Percentiles rank a stretch among this genome's conserved stretches.
phyloP scores from a whole-genome alignment of 441 rosid genomes.

The Euphorbia celastroides region DNA sequence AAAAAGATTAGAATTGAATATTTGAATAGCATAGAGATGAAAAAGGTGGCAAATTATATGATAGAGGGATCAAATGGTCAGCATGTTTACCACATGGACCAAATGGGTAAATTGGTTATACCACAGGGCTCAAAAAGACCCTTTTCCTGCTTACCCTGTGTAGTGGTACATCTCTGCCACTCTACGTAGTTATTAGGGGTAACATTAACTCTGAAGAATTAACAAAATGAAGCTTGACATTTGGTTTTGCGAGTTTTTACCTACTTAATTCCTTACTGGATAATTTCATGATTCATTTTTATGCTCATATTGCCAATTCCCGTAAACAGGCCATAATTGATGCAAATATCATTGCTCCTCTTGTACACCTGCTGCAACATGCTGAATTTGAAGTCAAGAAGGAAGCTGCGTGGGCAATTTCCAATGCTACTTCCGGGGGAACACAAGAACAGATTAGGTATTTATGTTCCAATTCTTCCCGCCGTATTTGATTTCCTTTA shows the following conservation, averaged over 20 bases:
- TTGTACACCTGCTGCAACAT: constrained; percentile 54
- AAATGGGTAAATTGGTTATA: no score
- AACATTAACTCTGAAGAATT: background rate
- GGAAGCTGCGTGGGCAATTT: constrained; percentile 69
- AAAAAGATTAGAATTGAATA: no score
- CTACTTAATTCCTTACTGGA: background rate
- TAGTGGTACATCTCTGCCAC: background rate
- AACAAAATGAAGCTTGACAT: background rate
- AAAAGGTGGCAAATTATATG: no score
- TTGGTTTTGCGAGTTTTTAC: background rate
- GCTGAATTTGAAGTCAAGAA: constrained; percentile 71
- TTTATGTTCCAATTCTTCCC: background rate
- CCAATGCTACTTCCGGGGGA: constrained; percentile 70
- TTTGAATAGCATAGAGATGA: no score
- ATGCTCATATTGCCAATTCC: background rate
- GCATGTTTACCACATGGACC: no score
- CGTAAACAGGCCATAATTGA: constrained; percentile 34
- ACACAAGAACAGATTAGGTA: constrained; percentile 66
- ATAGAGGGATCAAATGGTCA: no score
- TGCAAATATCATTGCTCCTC: constrained; percentile 44
- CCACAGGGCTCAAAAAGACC: no score
- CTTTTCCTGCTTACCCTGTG: background rate
- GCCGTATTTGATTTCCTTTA: background rate
- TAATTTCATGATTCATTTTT: background rate
- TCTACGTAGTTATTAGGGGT: background rate